Evolutionary conservation across 768 basidiomycete species (phyloP).

Genomic region (Termitomyces sp.): DNA sequence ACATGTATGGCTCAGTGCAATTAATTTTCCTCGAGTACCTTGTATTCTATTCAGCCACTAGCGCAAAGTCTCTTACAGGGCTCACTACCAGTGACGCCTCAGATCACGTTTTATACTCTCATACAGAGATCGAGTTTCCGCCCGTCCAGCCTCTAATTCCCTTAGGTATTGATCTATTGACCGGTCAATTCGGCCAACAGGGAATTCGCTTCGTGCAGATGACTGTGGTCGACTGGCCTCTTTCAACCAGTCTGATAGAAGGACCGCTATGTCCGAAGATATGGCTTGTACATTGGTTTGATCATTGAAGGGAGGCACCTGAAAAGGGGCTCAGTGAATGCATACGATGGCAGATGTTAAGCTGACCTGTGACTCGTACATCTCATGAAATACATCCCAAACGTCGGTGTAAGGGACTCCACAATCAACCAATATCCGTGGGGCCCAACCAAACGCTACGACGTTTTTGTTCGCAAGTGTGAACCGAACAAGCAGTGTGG

Average conservation of each 20-base stretch:
- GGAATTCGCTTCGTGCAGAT: conserved; percentile 63
- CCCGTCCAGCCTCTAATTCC: conserved; percentile 60
- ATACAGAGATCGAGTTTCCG: conserved; percentile 61
- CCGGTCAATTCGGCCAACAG: conserved; percentile 71
- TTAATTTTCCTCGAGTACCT: background rate
- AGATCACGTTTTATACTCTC: conserved; percentile 71
- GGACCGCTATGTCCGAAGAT: conserved; percentile 76
- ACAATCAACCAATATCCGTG: conserved; percentile 74
- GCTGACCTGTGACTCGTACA: conserved; percentile 85
- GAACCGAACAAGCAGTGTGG: conserved; percentile 73
- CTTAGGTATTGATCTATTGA: conserved; percentile 72
- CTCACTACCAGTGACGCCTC: conserved; percentile 61
- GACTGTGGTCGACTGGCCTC: conserved; percentile 74
- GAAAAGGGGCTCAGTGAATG: conserved; percentile 1
- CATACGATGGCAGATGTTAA: background rate
- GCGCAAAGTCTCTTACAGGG: background rate
- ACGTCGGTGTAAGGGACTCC: conserved; percentile 78
- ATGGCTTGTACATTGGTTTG: conserved; percentile 77
- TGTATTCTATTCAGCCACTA: background rate
- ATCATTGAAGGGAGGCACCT: conserved; percentile 84
- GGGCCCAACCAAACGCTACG: conserved; percentile 77
- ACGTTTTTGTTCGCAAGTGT: conserved; percentile 55
- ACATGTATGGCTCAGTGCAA: background rate
- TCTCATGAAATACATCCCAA: conserved; percentile 82
- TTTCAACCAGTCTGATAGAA: conserved; percentile 79